Base-by-base conservation (phyloP, 2,329 filamentous ascomycete species). In the Talaromyces albobiverticillius region DNA sequence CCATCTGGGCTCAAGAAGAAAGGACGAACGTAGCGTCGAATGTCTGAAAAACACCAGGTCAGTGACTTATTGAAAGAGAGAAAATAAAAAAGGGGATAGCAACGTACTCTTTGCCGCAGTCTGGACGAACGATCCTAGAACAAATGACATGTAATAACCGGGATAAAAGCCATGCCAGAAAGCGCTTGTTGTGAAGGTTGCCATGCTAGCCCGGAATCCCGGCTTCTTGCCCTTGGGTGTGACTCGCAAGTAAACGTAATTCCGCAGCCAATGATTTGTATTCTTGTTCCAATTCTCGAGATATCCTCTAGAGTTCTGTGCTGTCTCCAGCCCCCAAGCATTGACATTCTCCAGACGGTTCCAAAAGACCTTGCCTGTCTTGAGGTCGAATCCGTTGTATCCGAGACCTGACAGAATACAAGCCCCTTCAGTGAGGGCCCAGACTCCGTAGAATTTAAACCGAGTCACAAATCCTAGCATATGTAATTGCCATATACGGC, bases 111-210 rank as follows among this genome's bases (percentile, higher is more conserved):
- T 99, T 53, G 94, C 92, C 16, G 87, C 87, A 2, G 91, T 96
- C 69, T 99, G 94, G 26, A 96, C 82, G 61, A 99, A 89, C 58
- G 90, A 91, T 1, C 89, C 94, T 7, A 97, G 80, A 38, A 97
- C 76, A 65, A 99, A 99, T 4, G 88, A 82, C 57, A 99, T 75
- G 71, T 97, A 97, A 72, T 99, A 99, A 5, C 94, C 94, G 0
- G 94, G 93, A 62, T 95, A 95, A 73, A 99, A 99, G 26, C 94
- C 94, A 67, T 99, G 94, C 94, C 94, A 99, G 62, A 97, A 87
- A 3, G 94, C 93, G 66, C 91, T 96, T 18, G 94, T 97, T 6
- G 85, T 83, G 69, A 99, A 99, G 0, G 94, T 99, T 31, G 91
- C 90, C 76, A 99, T 76, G 65, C 89, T 97, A 48, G 94, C 94